These are phyloP conservation scores for Epichloe hybrida DNA, from an alignment of 2,329 filamentous ascomycete genomes.

Conservation along the genomic window DNA sequence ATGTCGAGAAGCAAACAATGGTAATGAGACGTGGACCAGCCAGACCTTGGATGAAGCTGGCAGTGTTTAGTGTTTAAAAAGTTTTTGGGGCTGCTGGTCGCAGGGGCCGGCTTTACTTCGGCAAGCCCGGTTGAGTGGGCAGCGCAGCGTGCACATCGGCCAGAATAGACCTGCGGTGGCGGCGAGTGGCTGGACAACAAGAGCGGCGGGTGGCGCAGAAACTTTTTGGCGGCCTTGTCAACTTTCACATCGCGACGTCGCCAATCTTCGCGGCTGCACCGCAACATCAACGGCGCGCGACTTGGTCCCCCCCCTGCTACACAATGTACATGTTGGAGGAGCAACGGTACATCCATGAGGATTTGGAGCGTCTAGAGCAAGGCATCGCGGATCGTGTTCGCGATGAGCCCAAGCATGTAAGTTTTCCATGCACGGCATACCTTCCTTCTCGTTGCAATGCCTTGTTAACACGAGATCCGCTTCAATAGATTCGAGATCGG, in stretches of 20 bases:
- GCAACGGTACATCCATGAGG: conserved; percentile 87
- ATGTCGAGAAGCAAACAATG: neutral
- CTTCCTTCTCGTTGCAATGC: neutral
- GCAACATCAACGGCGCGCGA: neutral
- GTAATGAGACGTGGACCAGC: too few relatives aligned
- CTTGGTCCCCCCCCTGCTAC: neutral
- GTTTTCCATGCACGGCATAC: conserved; percentile 17
- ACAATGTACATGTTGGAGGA: conserved; percentile 82
- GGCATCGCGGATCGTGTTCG: conserved; percentile 78
- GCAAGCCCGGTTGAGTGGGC: conserved; percentile 5
- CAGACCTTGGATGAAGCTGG: neutral
- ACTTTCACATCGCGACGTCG: neutral
- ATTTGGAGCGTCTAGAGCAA: conserved; percentile 89
- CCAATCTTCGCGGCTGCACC: neutral
- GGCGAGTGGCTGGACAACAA: too few relatives aligned
- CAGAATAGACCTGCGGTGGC: too few relatives aligned
- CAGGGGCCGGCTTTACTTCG: conserved; percentile 18
- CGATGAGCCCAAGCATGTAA: conserved; percentile 78
- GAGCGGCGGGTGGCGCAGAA: too few relatives aligned
- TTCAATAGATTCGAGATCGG: conserved; percentile 64
- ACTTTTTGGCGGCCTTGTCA: too few relatives aligned
- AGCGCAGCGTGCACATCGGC: neutral
- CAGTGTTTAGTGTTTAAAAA: conserved; percentile 11
- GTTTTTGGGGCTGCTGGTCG: conserved; percentile 11
- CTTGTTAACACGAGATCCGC: conserved; percentile 11